Percentiles rank a stretch among this genome's conserved stretches.
phyloP scores from a whole-genome alignment of 192 early-diverging fungal species.

The Geranomyces michiganensis region DNA sequence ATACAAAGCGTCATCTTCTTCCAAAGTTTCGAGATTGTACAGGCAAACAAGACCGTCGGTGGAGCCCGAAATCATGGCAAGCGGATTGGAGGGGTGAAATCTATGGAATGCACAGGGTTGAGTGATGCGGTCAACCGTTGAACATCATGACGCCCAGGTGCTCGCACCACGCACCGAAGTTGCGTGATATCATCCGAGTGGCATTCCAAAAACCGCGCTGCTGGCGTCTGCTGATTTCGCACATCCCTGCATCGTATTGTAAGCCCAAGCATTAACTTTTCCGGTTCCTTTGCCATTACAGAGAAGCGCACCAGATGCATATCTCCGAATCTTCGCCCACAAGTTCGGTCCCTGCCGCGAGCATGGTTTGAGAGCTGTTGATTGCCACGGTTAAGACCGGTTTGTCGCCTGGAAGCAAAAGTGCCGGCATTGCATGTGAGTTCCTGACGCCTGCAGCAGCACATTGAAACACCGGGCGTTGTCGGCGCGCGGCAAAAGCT shows the following conservation, averaged over 20 bases:
- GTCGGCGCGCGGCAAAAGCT: background rate
- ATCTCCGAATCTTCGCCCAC: conserved; percentile 49
- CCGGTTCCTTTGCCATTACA: too few species aligned
- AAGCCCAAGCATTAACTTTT: too few species aligned
- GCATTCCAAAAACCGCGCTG: conserved; percentile 47
- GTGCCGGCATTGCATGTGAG: background rate
- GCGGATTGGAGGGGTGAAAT: conserved; percentile 50
- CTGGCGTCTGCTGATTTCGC: conserved; percentile 15
- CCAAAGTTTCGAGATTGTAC: conserved; percentile 69
- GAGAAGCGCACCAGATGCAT: conserved; percentile 39
- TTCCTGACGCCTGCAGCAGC: background rate
- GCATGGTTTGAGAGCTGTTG: conserved; percentile 34
- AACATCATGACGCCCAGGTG: too few species aligned
- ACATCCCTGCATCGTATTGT: conserved; percentile 38
- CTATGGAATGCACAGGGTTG: conserved; percentile 3
- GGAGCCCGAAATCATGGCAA: conserved; percentile 46
- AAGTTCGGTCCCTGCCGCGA: conserved; percentile 48
- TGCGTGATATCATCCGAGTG: conserved; percentile 62
- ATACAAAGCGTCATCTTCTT: conserved; percentile 89
- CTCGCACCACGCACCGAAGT: too few species aligned
- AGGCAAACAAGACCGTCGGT: conserved; percentile 68
- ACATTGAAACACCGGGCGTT: background rate
- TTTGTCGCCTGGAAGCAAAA: conserved; percentile 20
- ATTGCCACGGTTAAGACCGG: conserved; percentile 42
- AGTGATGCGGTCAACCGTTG: background rate